A percentile compares a stretch with the other conserved stretches of the same genome.
phyloP scores from a whole-genome alignment of 768 basidiomycete genomes.

The Lactifluus subvellereus region DNA sequence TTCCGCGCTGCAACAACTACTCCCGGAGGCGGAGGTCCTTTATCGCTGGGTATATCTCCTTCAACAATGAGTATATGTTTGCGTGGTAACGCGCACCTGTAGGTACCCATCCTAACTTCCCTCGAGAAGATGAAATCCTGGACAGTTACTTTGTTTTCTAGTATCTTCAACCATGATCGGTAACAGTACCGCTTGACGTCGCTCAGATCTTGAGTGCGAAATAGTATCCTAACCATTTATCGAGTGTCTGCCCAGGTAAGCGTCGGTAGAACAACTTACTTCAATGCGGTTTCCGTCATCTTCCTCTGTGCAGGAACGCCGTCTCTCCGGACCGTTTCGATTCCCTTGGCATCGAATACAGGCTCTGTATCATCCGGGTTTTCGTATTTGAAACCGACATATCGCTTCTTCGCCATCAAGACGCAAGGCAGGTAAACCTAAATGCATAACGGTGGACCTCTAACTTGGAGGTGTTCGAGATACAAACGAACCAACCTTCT shows the following conservation, averaged over 20 bases:
- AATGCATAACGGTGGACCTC: background rate
- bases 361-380: constrained; percentile 71
- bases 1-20: constrained; percentile 77
- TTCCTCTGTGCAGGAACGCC: constrained; percentile 87
- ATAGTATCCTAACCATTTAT: constrained; percentile 60
- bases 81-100: constrained; percentile 50
- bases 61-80: background rate
- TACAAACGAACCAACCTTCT: constrained; percentile 57
- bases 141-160: constrained; percentile 74
- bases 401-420: constrained; percentile 96
- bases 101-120: constrained; percentile 89
- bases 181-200: constrained; percentile 85
- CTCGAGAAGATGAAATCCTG: constrained; percentile 95
- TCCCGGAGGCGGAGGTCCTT: constrained; percentile 85
- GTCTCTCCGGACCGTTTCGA: constrained; percentile 93
- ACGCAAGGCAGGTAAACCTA: constrained; percentile 94
- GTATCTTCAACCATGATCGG: constrained; percentile 75
- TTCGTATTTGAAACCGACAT: constrained; percentile 97
- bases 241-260: constrained; percentile 7
- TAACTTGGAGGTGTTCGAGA: background rate
- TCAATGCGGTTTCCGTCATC: constrained; percentile 85
- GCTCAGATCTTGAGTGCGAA: constrained; percentile 84
- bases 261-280: constrained; percentile 42
- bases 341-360: constrained; percentile 92
- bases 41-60: constrained; percentile 49